These are phyloP conservation scores for Mucor circinelloides DNA, from an alignment of 371 early-diverging fungal species.

Conservation along the genomic window DNA sequence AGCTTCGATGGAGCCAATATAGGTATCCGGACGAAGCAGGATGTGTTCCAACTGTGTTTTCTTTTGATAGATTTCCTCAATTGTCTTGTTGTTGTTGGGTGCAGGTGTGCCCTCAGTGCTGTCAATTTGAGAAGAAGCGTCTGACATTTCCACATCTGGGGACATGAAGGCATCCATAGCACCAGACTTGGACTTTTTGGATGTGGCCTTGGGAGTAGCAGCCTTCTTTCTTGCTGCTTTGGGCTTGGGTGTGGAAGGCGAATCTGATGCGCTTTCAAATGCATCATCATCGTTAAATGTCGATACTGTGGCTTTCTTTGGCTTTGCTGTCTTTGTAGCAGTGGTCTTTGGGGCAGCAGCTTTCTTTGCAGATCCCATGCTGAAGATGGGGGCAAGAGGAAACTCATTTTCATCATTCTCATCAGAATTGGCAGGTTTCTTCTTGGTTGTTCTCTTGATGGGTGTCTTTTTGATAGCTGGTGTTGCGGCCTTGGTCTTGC, in stretches of 20 bases:
- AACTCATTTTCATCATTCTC: not conserved
- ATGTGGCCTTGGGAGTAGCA: not conserved
- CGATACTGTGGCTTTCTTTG: not conserved
- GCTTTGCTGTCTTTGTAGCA: not conserved
- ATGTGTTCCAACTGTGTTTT: slow-evolving; percentile 99
- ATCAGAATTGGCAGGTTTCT: not conserved
- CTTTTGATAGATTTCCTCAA: slow-evolving; percentile 98
- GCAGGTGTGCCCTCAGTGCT: not conserved
- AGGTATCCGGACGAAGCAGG: slow-evolving; percentile 98
- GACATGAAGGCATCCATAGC: not conserved
- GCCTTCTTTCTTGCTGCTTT: slow-evolving; percentile 12
- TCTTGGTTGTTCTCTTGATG: slow-evolving; percentile 4
- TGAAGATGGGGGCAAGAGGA: not conserved
- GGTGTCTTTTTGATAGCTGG: slow-evolving; percentile 1
- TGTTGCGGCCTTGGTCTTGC: not conserved
- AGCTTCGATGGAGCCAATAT: slow-evolving; percentile 97
- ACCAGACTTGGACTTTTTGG: not conserved
- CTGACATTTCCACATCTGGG: slow-evolving; percentile 8
- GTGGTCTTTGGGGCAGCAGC: not conserved
- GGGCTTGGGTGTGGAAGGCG: slow-evolving; percentile 12
- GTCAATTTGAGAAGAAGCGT: not conserved
- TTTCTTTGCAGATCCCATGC: not conserved
- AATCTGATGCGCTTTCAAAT: not conserved
- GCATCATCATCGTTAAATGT: not conserved
- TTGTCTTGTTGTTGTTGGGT: slow-evolving; percentile 44